Percentiles rank a stretch among this genome's conserved stretches.
Evolutionary conservation across 2,329 filamentous ascomycete species (phyloP).

Genomic region (Macrophomina tecta): DNA sequence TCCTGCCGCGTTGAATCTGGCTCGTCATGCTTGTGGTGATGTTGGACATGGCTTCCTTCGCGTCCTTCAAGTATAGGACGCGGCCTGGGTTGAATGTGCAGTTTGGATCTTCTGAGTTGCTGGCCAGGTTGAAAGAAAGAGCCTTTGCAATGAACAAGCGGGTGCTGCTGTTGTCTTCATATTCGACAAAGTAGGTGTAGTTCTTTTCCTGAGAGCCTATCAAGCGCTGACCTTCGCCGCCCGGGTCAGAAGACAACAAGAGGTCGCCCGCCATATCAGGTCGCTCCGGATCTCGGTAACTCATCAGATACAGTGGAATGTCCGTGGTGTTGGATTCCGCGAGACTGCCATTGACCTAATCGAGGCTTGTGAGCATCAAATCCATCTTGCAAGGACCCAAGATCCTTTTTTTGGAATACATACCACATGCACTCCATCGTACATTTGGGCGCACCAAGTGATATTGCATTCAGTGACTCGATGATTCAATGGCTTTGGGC

Average conservation of each 20-base stretch:
- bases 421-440: background rate
- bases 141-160: background rate
- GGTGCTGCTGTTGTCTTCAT: background rate
- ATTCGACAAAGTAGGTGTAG: background rate
- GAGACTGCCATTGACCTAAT: background rate
- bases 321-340: no score
- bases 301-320: no score
- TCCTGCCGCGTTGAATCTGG: background rate
- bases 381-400: no score
- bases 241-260: no score
- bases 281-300: no score
- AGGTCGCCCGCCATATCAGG: no score
- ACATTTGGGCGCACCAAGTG: background rate
- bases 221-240: no score
- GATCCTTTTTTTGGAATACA: background rate
- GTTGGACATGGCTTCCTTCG: background rate
- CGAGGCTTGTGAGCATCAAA: background rate
- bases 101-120: no score
- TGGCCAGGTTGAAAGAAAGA: background rate
- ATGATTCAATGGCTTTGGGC: background rate
- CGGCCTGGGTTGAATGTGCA: background rate
- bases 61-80: background rate
- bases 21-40: background rate
- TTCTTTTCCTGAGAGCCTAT: background rate
- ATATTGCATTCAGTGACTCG: background rate